Evolutionary conservation across 1,284 basidiomycete genomes (phyloP).

Genomic region (Singerocomus inundabilis): DNA sequence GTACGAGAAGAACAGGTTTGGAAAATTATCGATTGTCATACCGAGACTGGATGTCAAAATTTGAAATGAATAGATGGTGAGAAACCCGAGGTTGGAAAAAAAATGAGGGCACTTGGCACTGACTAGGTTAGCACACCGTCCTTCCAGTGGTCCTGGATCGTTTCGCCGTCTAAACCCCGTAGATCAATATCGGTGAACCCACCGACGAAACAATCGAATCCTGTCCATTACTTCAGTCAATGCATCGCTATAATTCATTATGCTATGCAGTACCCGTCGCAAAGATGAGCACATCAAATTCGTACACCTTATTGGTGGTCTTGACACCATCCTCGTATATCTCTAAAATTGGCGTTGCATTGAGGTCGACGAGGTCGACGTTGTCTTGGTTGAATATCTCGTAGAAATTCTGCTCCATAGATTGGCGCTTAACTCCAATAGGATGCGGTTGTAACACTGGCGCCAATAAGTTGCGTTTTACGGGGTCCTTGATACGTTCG

Average conservation of each 20-base stretch:
- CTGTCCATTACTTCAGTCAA: neutral
- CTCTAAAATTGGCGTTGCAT: constrained; percentile 8
- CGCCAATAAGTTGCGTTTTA: constrained; percentile 15
- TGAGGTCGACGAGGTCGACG: constrained; percentile 17
- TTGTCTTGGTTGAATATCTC: too few species aligned
- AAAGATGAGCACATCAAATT: constrained; percentile 14
- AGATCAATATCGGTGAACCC: constrained; percentile 11
- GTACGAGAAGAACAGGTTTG: constrained; percentile 12
- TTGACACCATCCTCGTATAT: constrained; percentile 9
- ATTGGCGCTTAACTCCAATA: constrained; percentile 5
- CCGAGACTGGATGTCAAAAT: constrained; percentile 14
- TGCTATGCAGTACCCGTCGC: constrained; percentile 10
- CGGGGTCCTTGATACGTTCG: constrained; percentile 15
- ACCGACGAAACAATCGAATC: constrained; percentile 9
- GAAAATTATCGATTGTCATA: constrained; percentile 15
- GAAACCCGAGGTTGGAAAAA: neutral
- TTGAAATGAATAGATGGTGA: too few species aligned
- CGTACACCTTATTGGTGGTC: constrained; percentile 5
- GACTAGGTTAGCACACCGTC: constrained; percentile 17
- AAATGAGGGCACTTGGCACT: neutral
- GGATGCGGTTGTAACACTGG: constrained; percentile 9
- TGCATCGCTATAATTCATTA: neutral
- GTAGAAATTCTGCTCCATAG: constrained; percentile 9
- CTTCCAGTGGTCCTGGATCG: constrained; percentile 18
- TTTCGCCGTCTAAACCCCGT: constrained; percentile 8